phyloP scores from a whole-genome alignment of 2,329 filamentous ascomycete genomes.

The Monosporascus cannonballus region DNA sequence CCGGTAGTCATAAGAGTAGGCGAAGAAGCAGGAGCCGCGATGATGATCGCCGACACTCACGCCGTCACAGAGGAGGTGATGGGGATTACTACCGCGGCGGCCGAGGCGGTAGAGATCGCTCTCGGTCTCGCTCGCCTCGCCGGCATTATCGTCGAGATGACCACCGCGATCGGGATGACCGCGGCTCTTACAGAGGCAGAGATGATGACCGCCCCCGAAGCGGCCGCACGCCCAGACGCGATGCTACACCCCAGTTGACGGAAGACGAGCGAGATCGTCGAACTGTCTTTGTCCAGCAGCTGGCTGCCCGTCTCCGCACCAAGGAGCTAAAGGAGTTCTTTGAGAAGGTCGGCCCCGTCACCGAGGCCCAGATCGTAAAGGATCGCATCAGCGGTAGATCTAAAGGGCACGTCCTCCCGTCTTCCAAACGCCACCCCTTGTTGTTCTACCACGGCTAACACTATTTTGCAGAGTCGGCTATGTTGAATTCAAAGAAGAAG shows the following conservation, averaged over 20 bases:
- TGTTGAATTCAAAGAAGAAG: constrained; percentile 96
- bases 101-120: constrained; percentile 51
- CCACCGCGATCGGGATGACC: constrained; percentile 45
- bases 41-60: constrained; percentile 66
- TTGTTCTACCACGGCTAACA: constrained; percentile 4
- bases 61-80: constrained; percentile 59
- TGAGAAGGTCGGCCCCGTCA: constrained; percentile 88
- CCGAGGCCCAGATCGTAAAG: constrained; percentile 97
- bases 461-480: constrained; percentile 77
- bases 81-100: constrained; percentile 68
- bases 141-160: constrained; percentile 53
- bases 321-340: constrained; percentile 94
- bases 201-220: constrained; percentile 40
- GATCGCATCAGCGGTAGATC: constrained; percentile 94
- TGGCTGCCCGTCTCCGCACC: constrained; percentile 86
- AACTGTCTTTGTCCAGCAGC: constrained; percentile 97
- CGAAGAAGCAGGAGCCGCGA: constrained; percentile 75
- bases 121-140: constrained; percentile 66
- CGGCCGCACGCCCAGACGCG: constrained; percentile 33
- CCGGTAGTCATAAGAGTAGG: constrained; percentile 76
- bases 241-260: constrained; percentile 66
- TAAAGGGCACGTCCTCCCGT: constrained; percentile 67
- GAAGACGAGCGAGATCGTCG: constrained; percentile 95
- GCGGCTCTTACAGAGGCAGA: constrained; percentile 48
- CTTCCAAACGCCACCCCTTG: background rate